Evolutionary conservation across 2,329 filamentous ascomycete species (phyloP), one percentile per base, ranked within the genome.

Genomic region (Apiospora koreana): DNA sequence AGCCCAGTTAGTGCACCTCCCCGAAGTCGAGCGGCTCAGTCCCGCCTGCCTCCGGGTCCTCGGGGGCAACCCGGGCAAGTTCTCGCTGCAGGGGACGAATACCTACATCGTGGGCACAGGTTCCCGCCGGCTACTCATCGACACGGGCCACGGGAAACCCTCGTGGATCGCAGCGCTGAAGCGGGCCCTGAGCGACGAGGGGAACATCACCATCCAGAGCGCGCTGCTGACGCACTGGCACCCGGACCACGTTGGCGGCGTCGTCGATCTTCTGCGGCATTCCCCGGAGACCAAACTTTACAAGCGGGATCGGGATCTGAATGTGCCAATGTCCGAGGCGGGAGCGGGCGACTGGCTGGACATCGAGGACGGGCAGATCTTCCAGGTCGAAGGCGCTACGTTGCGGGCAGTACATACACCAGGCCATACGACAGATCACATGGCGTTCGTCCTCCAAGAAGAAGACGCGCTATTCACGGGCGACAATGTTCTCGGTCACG

Each of bases 181-280:
- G 73, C 82, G 85, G 4, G 88, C 91, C 0, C 86, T 98, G 2
- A 80, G 84, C 8, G 82, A 89, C 31, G 93, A 97, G 79, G 35
- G 35, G 35, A 86, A 90, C 31, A 92, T 92, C 25, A 87, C 85
- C 0, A 84, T 98, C 31, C 85, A 89, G n/a, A 83, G 86, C 23
- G 90, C 91, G 0, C 85, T 99, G 28, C 85, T 99, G 66, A 97
- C 95, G 0, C 96, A 99, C 80, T 97, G 95, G 94, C 96, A 99
- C 78, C 88, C 84, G 54, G 96, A 99, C 78, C 96, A 99, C 78
- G 87, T 91, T 8, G 89, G 91, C 31, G 96, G 96, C 9, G 87
- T 98, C 31, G 79, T 83, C 2, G 90, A 97, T 75, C 84, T 98
- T 0, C 83, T 91, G 23, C 80, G 82, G 18, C 78, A 92, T 31